Evolutionary conservation across 1,284 basidiomycete species (phyloP).

Genomic region (Boletus semigastroideus): DNA sequence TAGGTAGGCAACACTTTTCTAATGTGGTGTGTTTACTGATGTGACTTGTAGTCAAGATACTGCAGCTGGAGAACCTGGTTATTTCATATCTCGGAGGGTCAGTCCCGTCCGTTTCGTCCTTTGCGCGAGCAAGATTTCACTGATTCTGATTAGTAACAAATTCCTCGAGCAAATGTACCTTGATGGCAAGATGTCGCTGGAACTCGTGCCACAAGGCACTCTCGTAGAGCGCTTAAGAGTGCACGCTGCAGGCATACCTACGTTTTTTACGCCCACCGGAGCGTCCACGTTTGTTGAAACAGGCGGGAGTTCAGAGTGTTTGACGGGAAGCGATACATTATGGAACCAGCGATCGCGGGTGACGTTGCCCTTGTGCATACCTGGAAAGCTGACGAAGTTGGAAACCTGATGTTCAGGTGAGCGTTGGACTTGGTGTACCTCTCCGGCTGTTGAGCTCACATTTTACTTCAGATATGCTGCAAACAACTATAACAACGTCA

Average conservation of each 20-base stretch:
- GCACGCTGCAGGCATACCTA: constrained; percentile 90
- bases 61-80: constrained; percentile 82
- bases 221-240: constrained; percentile 89
- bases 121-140: not conserved
- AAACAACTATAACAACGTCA: constrained; percentile 82
- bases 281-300: constrained; percentile 77
- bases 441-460: constrained; percentile 2
- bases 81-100: constrained; percentile 86
- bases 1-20: constrained; percentile 51
- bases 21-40: not conserved
- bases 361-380: constrained; percentile 90
- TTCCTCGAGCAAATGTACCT: constrained; percentile 75
- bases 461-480: constrained; percentile 65
- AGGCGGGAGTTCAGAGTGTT: constrained; percentile 65
- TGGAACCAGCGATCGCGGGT: constrained; percentile 84
- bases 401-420: constrained; percentile 80
- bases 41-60: constrained; percentile 58
- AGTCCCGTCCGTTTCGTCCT: constrained; percentile 13
- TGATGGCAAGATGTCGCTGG: constrained; percentile 76
- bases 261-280: constrained; percentile 92
- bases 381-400: constrained; percentile 94
- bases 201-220: constrained; percentile 87
- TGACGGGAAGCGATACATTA: constrained; percentile 79
- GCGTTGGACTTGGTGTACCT: constrained; percentile 14
- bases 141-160: constrained; percentile 56